A percentile compares a stretch with the other conserved stretches of the same genome.
Conservation (phyloP, 2,329 filamentous ascomycete species). For the Aspergillus ochraceoroseus region DNA sequence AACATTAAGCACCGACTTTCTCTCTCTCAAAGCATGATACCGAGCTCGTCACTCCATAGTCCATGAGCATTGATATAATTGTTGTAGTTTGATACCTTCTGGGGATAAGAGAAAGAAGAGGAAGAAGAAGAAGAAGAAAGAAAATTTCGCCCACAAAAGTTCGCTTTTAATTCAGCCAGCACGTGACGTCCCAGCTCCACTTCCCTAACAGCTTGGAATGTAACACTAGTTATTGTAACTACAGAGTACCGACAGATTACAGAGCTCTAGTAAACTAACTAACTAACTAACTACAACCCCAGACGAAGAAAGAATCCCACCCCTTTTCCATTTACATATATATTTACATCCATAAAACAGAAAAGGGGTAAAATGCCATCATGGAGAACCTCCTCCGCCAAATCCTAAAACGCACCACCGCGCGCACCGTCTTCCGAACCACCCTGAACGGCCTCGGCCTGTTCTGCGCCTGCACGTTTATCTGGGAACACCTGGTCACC, state of each 20-base stretch:
- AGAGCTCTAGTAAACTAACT: no score
- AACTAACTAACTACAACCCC: no score
- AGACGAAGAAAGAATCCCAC: no score
- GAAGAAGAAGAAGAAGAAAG: conserved; percentile 8
- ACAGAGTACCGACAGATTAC: background rate
- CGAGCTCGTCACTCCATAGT: no score
- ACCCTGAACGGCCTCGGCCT: conserved; percentile 32
- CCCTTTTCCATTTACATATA: no score
- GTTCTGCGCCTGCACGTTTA: conserved; percentile 36
- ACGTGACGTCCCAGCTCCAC: conserved; percentile 14
- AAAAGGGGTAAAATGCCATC: background rate
- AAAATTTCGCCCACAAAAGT: conserved; percentile 1
- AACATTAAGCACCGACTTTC: conserved; percentile 12
- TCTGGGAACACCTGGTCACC: conserved; percentile 57
- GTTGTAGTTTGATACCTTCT: no score
- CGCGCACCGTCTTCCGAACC: conserved; percentile 25
- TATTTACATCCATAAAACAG: conserved; percentile 8
- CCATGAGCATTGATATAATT: no score
- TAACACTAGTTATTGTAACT: background rate
- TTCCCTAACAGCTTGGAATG: conserved; percentile 12
- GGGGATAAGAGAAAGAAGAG: no score
- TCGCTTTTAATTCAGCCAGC: conserved; percentile 16
- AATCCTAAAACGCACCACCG: conserved; percentile 23
- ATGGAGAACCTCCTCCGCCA: conserved; percentile 33
- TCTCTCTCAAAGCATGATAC: background rate